Evolutionary conservation across 2,329 filamentous ascomycete genomes (phyloP), one percentile per base, ranked within the genome.

Genomic region (Cytospora piceae): DNA sequence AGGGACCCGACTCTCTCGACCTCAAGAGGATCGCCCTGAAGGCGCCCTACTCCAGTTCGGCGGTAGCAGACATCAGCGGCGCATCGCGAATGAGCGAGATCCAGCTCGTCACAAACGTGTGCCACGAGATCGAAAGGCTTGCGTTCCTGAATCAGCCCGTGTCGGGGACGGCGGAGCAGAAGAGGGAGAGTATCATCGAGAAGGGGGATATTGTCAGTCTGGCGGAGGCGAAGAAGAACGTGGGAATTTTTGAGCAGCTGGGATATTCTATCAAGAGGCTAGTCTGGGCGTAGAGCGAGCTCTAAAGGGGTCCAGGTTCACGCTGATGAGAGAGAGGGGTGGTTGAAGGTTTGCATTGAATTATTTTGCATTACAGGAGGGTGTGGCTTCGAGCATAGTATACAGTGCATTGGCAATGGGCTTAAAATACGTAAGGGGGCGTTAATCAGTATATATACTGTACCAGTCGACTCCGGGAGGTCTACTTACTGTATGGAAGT

Each of bases 201-300:
- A 82, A 79, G 68, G 83, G 80, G 0, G 90, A 94, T 72, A 92
- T 99, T 60, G 92, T 99, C 61, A 92, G 90, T 29, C 76, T 96
- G 61, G 87, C 87, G 2, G 93, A 97, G 73, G 95, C 95, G 64
- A 94, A 87, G 83, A 91, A 86, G 80, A 93, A 90, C 67, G 97
- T 94, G 0, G 92, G 93, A 0, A 83, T 96, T 71, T 76, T 98
- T 61, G 94, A 97, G 77, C 90, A 94, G 75, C 78, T 96, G 73
- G 92, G 93, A 1, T 93, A 98, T 80, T 91, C 90, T 66, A 83
- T 98, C 72, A 97, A 97, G 85, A 96, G 92, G 81, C 79, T 98
- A 75, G 93, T 99, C 15, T 98, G 95, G 95, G 85, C 85, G 29
- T 78, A 63, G 27, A 29, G 72, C 29, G 34, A 37, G 52, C 24